phyloP scores from a whole-genome alignment of 208 protist species.

The Trypanosoma caninum region DNA sequence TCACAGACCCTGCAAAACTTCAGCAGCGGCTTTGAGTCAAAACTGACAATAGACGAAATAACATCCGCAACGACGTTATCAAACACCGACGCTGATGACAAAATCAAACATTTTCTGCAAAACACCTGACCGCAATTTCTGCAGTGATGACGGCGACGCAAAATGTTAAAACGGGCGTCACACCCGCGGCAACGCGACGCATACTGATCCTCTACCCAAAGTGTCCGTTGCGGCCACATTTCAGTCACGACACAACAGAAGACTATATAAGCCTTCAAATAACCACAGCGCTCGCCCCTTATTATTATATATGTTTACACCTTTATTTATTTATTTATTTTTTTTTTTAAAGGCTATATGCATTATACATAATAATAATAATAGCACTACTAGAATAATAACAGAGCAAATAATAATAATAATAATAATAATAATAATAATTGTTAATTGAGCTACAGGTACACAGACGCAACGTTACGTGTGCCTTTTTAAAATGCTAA shows the following conservation, averaged over 20 bases:
- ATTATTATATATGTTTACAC: not conserved
- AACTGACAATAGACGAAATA: conserved; percentile 2
- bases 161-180: conserved; percentile 48
- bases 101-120: conserved; percentile 55
- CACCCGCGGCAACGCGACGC: conserved; percentile 62
- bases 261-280: no score
- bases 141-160: conserved; percentile 77
- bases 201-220: conserved; percentile 83
- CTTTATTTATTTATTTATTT: conserved; percentile 13
- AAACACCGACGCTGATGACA: not conserved
- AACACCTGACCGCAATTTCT: conserved; percentile 80
- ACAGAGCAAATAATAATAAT: no score
- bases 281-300: no score
- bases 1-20: conserved; percentile 39
- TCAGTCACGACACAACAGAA: no score
- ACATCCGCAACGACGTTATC: conserved; percentile 7
- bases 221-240: conserved; percentile 28
- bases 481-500: no score
- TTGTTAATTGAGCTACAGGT: no score
- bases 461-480: no score
- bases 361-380: no score
- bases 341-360: no score
- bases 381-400: no score
- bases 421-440: no score
- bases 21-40: conserved; percentile 1